phyloP scores from a whole-genome alignment of 2,329 filamentous ascomycete genomes.

The Eurotiales sp. region DNA sequence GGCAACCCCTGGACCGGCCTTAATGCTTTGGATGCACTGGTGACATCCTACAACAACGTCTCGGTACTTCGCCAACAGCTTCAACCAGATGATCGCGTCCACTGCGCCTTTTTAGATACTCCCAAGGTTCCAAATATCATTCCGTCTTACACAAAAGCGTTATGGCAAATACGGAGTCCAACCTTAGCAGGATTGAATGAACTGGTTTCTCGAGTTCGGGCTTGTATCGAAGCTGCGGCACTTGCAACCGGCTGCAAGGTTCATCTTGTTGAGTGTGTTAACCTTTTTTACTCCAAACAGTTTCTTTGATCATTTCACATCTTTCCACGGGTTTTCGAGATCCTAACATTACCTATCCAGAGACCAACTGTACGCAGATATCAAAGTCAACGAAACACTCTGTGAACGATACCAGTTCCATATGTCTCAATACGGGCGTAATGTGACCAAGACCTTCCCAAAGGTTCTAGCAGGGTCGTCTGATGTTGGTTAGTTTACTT shows the following conservation, averaged over 20 bases:
- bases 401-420: slow-evolving; percentile 43
- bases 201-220: slow-evolving; percentile 26
- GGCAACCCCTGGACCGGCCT: slow-evolving; percentile 57
- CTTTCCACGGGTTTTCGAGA: too few relatives aligned
- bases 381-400: slow-evolving; percentile 44
- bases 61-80: slow-evolving; percentile 56
- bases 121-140: slow-evolving; percentile 56
- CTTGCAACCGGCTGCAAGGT: slow-evolving; percentile 33
- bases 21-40: slow-evolving; percentile 57
- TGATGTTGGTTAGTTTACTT: slow-evolving; percentile 38
- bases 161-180: slow-evolving; percentile 46
- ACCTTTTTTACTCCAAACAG: not conserved
- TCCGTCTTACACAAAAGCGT: slow-evolving; percentile 47
- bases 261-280: slow-evolving; percentile 25
- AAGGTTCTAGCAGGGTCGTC: slow-evolving; percentile 43
- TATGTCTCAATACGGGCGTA: slow-evolving; percentile 32
- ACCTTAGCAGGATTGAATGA: slow-evolving; percentile 38
- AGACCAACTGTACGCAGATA: slow-evolving; percentile 38
- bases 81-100: slow-evolving; percentile 50
- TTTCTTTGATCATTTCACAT: too few relatives aligned
- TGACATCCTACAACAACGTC: slow-evolving; percentile 46
- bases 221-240: slow-evolving; percentile 35
- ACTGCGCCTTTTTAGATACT: slow-evolving; percentile 53
- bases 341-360: too few relatives aligned
- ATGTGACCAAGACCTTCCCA: slow-evolving; percentile 33